phyloP scores from a whole-genome alignment of 805 yeast species.

The Candida orba region DNA sequence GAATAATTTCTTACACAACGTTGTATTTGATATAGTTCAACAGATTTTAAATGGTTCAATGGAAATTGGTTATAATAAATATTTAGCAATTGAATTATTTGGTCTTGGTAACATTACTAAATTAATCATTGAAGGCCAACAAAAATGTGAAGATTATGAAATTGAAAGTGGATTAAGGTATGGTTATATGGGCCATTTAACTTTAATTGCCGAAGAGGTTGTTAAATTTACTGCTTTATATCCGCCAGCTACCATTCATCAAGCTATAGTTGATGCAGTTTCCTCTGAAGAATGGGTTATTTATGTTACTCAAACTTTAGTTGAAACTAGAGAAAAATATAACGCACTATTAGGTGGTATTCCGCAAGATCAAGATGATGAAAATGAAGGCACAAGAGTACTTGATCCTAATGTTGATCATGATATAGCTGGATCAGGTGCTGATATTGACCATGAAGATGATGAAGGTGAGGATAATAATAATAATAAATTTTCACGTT shows the following conservation, averaged over 20 bases:
- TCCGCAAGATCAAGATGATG: slow-evolving; percentile 25
- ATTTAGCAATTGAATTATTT: slow-evolving; percentile 62
- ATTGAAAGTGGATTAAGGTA: slow-evolving; percentile 55
- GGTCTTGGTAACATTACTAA: slow-evolving; percentile 55
- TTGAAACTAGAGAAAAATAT: slow-evolving; percentile 88
- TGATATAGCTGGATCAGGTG: slow-evolving; percentile 24
- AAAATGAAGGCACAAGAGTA: slow-evolving; percentile 21
- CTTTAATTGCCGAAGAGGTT: slow-evolving; percentile 90
- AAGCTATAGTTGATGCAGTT: slow-evolving; percentile 30
- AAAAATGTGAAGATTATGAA: slow-evolving; percentile 52
- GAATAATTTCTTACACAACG: slow-evolving; percentile 96
- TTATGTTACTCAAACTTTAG: slow-evolving; percentile 75
- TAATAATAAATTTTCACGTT: slow-evolving; percentile 31
- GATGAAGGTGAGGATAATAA: slow-evolving; percentile 21
- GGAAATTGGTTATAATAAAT: slow-evolving; percentile 81
- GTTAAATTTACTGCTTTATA: slow-evolving; percentile 59
- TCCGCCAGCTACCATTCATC: slow-evolving; percentile 25
- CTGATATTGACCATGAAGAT: slow-evolving; percentile 14
- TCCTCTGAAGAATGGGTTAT: slow-evolving; percentile 57
- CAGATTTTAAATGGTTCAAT: slow-evolving; percentile 85
- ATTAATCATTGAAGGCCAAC: slow-evolving; percentile 56
- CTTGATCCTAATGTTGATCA: slow-evolving; percentile 33
- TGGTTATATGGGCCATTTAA: slow-evolving; percentile 97
- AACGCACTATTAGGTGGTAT: slow-evolving; percentile 88
- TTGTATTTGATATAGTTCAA: slow-evolving; percentile 92